These are phyloP conservation scores for Phialocephala sp. DNA, from an alignment of 2,329 filamentous ascomycete genomes.

Conservation along the genomic window DNA sequence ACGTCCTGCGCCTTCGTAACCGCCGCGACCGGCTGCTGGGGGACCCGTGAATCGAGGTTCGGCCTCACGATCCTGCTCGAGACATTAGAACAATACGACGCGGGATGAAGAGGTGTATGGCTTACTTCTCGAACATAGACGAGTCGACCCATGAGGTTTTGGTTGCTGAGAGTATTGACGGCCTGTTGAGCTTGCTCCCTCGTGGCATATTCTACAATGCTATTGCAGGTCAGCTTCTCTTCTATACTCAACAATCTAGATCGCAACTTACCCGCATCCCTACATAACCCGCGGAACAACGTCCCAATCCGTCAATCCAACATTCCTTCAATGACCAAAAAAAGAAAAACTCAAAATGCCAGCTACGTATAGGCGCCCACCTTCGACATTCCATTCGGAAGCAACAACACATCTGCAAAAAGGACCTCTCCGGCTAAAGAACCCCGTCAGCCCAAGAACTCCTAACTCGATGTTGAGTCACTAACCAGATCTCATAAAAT, in stretches of 20 bases:
- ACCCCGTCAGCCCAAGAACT: conserved; percentile 48
- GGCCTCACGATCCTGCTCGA: conserved; percentile 85
- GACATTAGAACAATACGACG: conserved; percentile 2
- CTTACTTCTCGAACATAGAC: conserved; percentile 97
- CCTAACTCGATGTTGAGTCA: conserved; percentile 36
- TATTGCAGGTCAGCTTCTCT: conserved; percentile 45
- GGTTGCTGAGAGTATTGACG: conserved; percentile 97
- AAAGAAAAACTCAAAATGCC: conserved; percentile 71
- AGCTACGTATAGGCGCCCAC: conserved; percentile 94
- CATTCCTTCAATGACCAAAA: conserved; percentile 76
- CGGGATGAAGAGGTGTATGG: conserved; percentile 15
- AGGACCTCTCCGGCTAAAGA: conserved; percentile 92
- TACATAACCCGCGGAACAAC: conserved; percentile 88
- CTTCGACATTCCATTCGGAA: conserved; percentile 99
- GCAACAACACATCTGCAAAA: conserved; percentile 98
- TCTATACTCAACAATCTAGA: not conserved
- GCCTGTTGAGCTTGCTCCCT: conserved; percentile 98
- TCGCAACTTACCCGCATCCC: conserved; percentile 93
- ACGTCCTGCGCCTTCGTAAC: conserved; percentile 56
- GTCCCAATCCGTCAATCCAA: conserved; percentile 99
- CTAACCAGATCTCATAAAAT: conserved; percentile 99
- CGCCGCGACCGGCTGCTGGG: conserved; percentile 66
- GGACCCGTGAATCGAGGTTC: conserved; percentile 94
- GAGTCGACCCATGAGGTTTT: conserved; percentile 97
- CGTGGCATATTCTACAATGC: conserved; percentile 99